Percentiles rank a stretch among this genome's conserved stretches.
These are phyloP conservation scores for Pascua sp. DNA, from an alignment of 1,284 basidiomycete genomes.

Conservation along the genomic window DNA sequence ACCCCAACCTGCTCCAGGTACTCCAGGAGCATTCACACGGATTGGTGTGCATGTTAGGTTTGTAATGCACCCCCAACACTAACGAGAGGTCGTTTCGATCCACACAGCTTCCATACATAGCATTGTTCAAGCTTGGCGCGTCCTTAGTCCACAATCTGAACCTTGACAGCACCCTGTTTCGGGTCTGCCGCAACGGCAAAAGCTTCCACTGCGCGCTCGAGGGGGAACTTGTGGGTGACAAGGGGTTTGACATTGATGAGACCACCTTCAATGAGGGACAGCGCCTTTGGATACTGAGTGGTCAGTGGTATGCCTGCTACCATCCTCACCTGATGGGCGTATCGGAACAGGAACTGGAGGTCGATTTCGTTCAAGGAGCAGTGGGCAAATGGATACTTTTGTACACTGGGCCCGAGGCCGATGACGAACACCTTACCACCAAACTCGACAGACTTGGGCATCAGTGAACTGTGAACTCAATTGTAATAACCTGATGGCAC, in stretches of 20 bases:
- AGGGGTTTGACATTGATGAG: conserved; percentile 78
- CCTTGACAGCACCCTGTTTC: conserved; percentile 23
- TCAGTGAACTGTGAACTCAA: neutral
- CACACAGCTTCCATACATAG: too few relatives aligned
- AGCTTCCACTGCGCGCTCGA: conserved; percentile 67
- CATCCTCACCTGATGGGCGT: conserved; percentile 43
- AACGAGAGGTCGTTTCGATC: too few relatives aligned
- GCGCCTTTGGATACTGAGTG: conserved; percentile 63
- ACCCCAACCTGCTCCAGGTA: too few relatives aligned
- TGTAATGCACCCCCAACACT: too few relatives aligned
- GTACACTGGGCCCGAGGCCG: conserved; percentile 51
- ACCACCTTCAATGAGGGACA: conserved; percentile 67
- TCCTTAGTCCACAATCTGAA: conserved; percentile 20
- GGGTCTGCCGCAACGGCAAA: conserved; percentile 55
- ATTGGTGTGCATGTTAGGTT: too few relatives aligned
- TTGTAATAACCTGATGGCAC: conserved; percentile 9
- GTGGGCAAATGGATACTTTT: conserved; percentile 53
- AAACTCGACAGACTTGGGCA: conserved; percentile 45
- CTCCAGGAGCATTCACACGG: too few relatives aligned
- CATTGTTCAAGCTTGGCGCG: too few relatives aligned
- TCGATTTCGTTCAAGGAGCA: conserved; percentile 54
- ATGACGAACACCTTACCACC: conserved; percentile 54
- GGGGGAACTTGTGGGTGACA: conserved; percentile 71
- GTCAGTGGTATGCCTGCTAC: neutral
- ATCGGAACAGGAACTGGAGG: conserved; percentile 52